Evolutionary conservation across 2,329 filamentous ascomycete genomes (phyloP).

Genomic region (Colletotrichum paranaense): DNA sequence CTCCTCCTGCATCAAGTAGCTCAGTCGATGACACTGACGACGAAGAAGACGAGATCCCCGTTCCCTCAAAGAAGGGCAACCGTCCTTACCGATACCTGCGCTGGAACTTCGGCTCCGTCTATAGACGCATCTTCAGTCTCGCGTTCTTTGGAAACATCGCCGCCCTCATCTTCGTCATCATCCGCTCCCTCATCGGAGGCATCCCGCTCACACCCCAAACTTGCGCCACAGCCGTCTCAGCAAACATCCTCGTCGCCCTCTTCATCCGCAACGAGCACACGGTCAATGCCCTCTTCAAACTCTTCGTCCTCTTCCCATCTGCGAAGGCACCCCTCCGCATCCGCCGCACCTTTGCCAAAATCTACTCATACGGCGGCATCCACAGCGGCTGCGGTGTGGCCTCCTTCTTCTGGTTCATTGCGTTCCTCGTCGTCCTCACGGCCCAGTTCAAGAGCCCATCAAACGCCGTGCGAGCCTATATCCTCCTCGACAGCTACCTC

Average conservation of each 20-base stretch:
- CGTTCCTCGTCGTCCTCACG: constrained; percentile 48
- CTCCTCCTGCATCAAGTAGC: not conserved
- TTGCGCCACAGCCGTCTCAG: constrained; percentile 48
- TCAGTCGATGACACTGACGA: not conserved
- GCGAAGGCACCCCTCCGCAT: constrained; percentile 59
- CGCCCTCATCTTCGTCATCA: constrained; percentile 55
- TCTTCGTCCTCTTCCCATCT: constrained; percentile 57
- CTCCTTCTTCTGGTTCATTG: constrained; percentile 61
- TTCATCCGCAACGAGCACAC: constrained; percentile 64
- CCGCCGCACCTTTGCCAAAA: constrained; percentile 59
- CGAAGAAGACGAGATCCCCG: constrained; percentile 46
- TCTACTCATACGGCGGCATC: constrained; percentile 64
- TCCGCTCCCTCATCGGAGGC: constrained; percentile 31
- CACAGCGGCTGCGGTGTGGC: constrained; percentile 63
- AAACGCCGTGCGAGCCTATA: constrained; percentile 51
- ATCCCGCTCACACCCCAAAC: constrained; percentile 26
- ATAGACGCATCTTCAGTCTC: constrained; percentile 67
- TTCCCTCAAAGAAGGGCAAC: constrained; percentile 48
- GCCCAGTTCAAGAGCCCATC: constrained; percentile 40
- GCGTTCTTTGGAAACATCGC: constrained; percentile 62
- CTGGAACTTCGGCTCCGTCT: constrained; percentile 62
- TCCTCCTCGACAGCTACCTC: constrained; percentile 63
- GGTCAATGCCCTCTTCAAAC: constrained; percentile 61
- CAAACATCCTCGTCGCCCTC: constrained; percentile 61
- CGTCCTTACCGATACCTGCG: constrained; percentile 53